Evolutionary conservation across 177 flowering plant genomes (phyloP), one percentile per base, ranked within the genome.

Genomic region (Vitis hybrid): DNA sequence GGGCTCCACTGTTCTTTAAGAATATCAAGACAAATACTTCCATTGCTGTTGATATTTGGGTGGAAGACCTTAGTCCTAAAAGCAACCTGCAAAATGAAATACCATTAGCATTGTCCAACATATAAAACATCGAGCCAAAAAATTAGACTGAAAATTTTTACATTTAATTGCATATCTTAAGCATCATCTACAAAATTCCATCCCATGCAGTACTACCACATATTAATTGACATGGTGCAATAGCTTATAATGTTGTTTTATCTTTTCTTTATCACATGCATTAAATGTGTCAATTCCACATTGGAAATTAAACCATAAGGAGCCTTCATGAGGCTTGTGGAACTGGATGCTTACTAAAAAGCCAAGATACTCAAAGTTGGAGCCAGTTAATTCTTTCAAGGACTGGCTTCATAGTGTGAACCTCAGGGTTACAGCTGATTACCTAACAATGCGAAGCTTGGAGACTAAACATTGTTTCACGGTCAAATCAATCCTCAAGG

Each of bases 1-100:
- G 86, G 86, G 58, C 84, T 81, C 86, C 84, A 83, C 56, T 83
- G 86, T 60, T 83, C 86, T 61, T 81, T 81, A 10, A 83, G 78
- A 60, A 83, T 83, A 67, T 83, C 83, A 67, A 83, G 79, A 62
- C 84, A 83, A 56, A 83, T 83, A 76, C 86, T 83, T 64, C 86
- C 86, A 69, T 83, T 83, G 82, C 84, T 78, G 51, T 83, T 81
- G 66, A 83, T 82, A 68, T 82, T 82, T 6, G 85, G 85, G 66
- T 83, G 86, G 67, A 80, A 83, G 57, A 83, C 84, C 79, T 83
- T 83, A 2, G 84, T 83, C 77, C 82, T 76, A 64, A 83, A 83
- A 15, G 86, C 77, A 68, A 83, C 84, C 86, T 83, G 68, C 29
- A 52, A 64, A 64, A 33, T 52, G 10, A 48, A 19, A 55, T 48